A percentile compares a stretch with the other conserved stretches of the same genome.
These are phyloP conservation scores for Phaeoacremonium minimum DNA, from an alignment of 2,329 filamentous ascomycete genomes.

Conservation along the genomic window DNA sequence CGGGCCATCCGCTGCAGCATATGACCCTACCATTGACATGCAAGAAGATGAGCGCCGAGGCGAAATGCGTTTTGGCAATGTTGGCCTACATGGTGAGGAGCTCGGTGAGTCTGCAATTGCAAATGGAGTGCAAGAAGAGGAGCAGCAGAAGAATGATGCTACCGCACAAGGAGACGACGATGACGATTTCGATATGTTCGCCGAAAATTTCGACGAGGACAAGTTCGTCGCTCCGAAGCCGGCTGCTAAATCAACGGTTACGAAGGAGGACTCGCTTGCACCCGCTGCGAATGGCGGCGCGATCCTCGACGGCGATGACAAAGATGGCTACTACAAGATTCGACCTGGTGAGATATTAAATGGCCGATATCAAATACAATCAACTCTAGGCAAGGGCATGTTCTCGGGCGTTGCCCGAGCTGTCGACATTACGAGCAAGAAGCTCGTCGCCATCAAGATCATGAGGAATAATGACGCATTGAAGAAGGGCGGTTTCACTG, in stretches of 20 bases:
- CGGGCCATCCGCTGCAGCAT: conserved; percentile 87
- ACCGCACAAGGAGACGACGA: conserved; percentile 51
- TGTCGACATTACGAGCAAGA: conserved; percentile 68
- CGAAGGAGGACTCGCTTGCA: conserved; percentile 42
- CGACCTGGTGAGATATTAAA: conserved; percentile 88
- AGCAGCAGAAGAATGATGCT: conserved; percentile 23
- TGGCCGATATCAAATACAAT: conserved; percentile 82
- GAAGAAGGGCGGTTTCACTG: conserved; percentile 85
- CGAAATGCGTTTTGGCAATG: conserved; percentile 57
- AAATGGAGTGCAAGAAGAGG: conserved; percentile 17
- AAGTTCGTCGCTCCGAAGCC: conserved; percentile 55
- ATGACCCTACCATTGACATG: conserved; percentile 87
- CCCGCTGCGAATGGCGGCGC: conserved; percentile 56
- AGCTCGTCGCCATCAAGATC: conserved; percentile 92
- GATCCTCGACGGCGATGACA: conserved; percentile 88
- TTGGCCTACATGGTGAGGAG: conserved; percentile 41
- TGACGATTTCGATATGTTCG: conserved; percentile 85
- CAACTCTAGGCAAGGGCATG: conserved; percentile 87
- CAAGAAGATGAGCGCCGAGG: conserved; percentile 73
- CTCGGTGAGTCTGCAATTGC: conserved; percentile 12
- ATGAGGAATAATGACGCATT: conserved; percentile 95
- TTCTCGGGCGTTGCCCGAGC: conserved; percentile 95
- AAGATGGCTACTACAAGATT: conserved; percentile 94
- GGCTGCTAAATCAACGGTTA: conserved; percentile 22
- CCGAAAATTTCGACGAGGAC: conserved; percentile 69